Percentiles rank a stretch among this genome's conserved stretches.
Conservation (phyloP, 257 asterid genomes). For the Scutellaria galericulata region DNA sequence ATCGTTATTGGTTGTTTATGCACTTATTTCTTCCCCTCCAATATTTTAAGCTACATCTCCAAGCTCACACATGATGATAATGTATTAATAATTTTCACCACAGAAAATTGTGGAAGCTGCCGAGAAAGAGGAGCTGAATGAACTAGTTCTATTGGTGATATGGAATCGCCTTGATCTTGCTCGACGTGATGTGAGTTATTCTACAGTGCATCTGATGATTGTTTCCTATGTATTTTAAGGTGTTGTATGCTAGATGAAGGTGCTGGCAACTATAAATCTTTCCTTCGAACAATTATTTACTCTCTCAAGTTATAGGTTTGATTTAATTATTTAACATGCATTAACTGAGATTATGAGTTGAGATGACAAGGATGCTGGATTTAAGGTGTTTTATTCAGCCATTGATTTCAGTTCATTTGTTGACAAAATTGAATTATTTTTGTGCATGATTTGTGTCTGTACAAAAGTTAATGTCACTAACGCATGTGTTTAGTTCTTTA, state of each 20-base stretch:
- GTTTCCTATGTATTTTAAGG: conserved; percentile 6
- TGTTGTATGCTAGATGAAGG: neutral
- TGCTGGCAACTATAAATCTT: neutral
- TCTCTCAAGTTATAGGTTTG: neutral
- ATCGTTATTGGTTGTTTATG: conserved; percentile 12
- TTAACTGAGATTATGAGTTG: conserved; percentile 4
- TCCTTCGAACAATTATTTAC: neutral
- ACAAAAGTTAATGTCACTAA: neutral
- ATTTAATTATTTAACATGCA: neutral
- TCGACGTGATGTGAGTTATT: conserved; percentile 82
- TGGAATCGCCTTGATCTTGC: conserved; percentile 98
- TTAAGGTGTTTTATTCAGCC: neutral
- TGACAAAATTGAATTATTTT: neutral
- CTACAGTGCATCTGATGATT: conserved; percentile 18
- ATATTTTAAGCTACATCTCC: conserved; percentile 18
- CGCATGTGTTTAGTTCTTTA: neutral
- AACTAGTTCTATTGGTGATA: conserved; percentile 83
- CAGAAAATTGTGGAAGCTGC: conserved; percentile 98
- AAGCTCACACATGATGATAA: neutral
- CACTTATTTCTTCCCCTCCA: neutral
- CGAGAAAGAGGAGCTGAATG: conserved; percentile 87
- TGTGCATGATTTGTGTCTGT: neutral
- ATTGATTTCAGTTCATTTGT: conserved; percentile 4
- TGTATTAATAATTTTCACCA: conserved; percentile 13
- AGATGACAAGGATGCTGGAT: conserved; percentile 2